Evolutionary conservation across 2,329 filamentous ascomycete genomes (phyloP).

Genomic region (Sarocladium brachiariae): DNA sequence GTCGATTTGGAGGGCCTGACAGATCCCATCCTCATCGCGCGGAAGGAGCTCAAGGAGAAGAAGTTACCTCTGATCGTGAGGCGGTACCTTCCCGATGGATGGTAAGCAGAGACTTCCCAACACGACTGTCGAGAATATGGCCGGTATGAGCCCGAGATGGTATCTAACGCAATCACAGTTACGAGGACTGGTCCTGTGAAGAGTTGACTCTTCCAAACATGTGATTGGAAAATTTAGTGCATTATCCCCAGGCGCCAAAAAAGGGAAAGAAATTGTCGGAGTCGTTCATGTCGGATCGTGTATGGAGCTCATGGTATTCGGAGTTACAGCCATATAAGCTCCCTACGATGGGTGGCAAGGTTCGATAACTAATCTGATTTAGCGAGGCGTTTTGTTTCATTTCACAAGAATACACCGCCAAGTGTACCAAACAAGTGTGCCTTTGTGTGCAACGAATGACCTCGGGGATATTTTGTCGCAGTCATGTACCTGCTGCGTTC

Average conservation of each 20-base stretch:
- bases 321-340: too few species aligned
- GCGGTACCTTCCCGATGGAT: constrained; percentile 94
- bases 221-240: not conserved
- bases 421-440: not conserved
- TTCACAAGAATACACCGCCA: not conserved
- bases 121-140: not conserved
- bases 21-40: constrained; percentile 92
- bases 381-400: constrained; percentile 28
- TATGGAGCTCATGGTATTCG: not conserved
- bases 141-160: too few species aligned
- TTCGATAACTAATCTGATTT: constrained; percentile 15
- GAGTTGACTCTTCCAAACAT: constrained; percentile 63
- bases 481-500: too few species aligned
- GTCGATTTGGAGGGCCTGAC: constrained; percentile 97
- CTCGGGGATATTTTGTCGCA: too few species aligned
- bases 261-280: too few species aligned
- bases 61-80: constrained; percentile 96
- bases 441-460: too few species aligned
- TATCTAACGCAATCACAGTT: constrained; percentile 45
- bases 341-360: not conserved
- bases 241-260: too few species aligned
- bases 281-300: not conserved
- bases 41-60: constrained; percentile 96
- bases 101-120: constrained; percentile 46
- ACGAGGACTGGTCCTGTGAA: constrained; percentile 99